Conservation (phyloP, 2,329 filamentous ascomycete species). For the Hypomyces rosellus region DNA sequence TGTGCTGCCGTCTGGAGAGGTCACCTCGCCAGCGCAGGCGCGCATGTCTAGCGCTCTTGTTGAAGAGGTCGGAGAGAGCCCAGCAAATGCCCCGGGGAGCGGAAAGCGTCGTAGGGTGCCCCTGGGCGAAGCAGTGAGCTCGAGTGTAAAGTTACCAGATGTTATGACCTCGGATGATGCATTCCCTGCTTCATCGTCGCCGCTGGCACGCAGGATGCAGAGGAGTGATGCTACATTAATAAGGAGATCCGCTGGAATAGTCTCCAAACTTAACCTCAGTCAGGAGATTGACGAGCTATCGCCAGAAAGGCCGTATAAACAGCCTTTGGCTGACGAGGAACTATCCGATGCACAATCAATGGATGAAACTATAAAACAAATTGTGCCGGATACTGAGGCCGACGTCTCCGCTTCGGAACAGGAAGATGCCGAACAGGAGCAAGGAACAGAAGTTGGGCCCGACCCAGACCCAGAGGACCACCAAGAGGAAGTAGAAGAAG, state of each 20-base stretch:
- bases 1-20: slow-evolving; percentile 10
- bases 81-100: slow-evolving; percentile 48
- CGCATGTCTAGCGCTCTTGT: slow-evolving; percentile 12
- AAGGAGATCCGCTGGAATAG: slow-evolving; percentile 11
- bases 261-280: neutral
- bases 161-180: slow-evolving; percentile 27
- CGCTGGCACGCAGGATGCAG: slow-evolving; percentile 36
- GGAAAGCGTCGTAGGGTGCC: slow-evolving; percentile 40
- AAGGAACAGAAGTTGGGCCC: neutral
- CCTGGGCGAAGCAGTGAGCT: slow-evolving; percentile 29
- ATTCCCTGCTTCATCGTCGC: slow-evolving; percentile 32
- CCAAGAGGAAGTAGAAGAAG: neutral
- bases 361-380: neutral
- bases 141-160: slow-evolving; percentile 38
- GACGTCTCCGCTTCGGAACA: slow-evolving; percentile 1
- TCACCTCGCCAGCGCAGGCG: slow-evolving; percentile 9
- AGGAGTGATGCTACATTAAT: slow-evolving; percentile 27
- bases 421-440: neutral
- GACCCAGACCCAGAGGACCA: neutral
- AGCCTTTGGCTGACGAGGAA: slow-evolving; percentile 4
- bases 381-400: neutral
- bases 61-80: slow-evolving; percentile 38
- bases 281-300: slow-evolving; percentile 29
- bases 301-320: slow-evolving; percentile 18
- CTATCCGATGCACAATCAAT: neutral